These are phyloP conservation scores for Parasarocladium wereldwijsianum DNA, from an alignment of 2,329 filamentous ascomycete genomes.

Conservation along the genomic window DNA sequence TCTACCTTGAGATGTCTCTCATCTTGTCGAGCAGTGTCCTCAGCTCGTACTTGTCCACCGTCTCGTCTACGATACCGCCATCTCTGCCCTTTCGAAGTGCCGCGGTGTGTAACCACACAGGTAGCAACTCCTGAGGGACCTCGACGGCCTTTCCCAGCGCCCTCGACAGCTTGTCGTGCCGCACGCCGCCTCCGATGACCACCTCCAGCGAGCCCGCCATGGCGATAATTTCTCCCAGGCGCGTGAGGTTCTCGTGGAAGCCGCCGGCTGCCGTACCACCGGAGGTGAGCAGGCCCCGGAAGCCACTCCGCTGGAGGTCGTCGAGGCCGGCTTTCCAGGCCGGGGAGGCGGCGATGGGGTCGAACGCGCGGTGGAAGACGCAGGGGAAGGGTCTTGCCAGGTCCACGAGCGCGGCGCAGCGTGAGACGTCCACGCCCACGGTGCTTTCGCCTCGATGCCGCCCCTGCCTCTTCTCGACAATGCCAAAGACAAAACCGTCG, in stretches of 20 bases:
- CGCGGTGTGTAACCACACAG: slow-evolving; percentile 34
- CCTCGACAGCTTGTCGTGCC: no score
- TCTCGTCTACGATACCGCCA: not conserved
- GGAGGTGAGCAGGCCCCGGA: slow-evolving; percentile 36
- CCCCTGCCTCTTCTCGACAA: slow-evolving; percentile 19
- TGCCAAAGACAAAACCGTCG: slow-evolving; percentile 44
- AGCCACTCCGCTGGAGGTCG: slow-evolving; percentile 26
- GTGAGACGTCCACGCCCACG: slow-evolving; percentile 22
- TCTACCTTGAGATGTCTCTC: no score
- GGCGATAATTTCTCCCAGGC: slow-evolving; percentile 21
- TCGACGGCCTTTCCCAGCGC: no score
- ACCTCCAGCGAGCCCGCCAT: slow-evolving; percentile 24
- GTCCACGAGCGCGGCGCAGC: slow-evolving; percentile 24
- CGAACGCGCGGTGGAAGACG: slow-evolving; percentile 43
- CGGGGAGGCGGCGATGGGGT: slow-evolving; percentile 23
- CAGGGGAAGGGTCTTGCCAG: slow-evolving; percentile 26
- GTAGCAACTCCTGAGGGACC: slow-evolving; percentile 13
- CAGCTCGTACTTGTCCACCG: slow-evolving; percentile 10
- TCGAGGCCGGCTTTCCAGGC: slow-evolving; percentile 14
- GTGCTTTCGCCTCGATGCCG: slow-evolving; percentile 2
- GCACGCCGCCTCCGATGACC: slow-evolving; percentile 36
- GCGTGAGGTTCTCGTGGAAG: slow-evolving; percentile 22
- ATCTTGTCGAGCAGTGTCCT: not conserved
- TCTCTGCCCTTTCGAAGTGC: slow-evolving; percentile 11
- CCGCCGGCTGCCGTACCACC: slow-evolving; percentile 32